Evolutionary conservation across 352 stramenopile species (phyloP).

Genomic region (Phytophthora cactorum): DNA sequence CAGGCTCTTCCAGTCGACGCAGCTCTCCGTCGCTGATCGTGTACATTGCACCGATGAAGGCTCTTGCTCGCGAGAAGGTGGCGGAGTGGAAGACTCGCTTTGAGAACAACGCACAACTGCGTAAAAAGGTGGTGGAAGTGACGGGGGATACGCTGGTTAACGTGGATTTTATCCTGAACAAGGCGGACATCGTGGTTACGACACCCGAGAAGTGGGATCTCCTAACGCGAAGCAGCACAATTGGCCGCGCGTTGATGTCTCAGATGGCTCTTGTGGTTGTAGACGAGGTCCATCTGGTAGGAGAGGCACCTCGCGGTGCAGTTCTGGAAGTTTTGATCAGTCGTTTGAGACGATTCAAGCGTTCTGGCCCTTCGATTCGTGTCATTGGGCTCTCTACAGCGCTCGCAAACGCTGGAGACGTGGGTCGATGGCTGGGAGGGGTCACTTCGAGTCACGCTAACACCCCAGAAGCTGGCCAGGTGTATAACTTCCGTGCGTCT

Average conservation of each 20-base stretch:
- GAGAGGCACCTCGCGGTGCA: slow-evolving; percentile 93
- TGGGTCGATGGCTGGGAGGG: slow-evolving; percentile 98
- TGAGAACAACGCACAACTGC: slow-evolving; percentile 76
- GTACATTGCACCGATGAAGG: slow-evolving; percentile 98
- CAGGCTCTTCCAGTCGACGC: slow-evolving; percentile 1
- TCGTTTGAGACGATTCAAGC: slow-evolving; percentile 79
- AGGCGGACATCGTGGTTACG: slow-evolving; percentile 97
- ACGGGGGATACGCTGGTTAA: slow-evolving; percentile 97
- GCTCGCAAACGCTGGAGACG: slow-evolving; percentile 95
- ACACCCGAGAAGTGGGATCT: slow-evolving; percentile 99
- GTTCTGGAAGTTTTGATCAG: slow-evolving; percentile 93
- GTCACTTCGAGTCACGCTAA: slow-evolving; percentile 55
- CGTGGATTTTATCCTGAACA: slow-evolving; percentile 84
- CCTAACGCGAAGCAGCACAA: slow-evolving; percentile 92
- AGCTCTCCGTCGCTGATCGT: slow-evolving; percentile 80
- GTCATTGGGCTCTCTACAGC: slow-evolving; percentile 97
- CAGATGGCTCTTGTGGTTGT: slow-evolving; percentile 93
- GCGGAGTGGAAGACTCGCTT: slow-evolving; percentile 97
- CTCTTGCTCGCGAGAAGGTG: slow-evolving; percentile 96
- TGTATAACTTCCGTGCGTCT: slow-evolving; percentile 96
- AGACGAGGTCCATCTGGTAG: slow-evolving; percentile 98
- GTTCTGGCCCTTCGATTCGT: slow-evolving; percentile 68
- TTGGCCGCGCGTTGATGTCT: slow-evolving; percentile 72
- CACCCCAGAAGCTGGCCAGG: slow-evolving; percentile 46
- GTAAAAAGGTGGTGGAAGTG: slow-evolving; percentile 96